Evolutionary conservation across 106 monocot species (phyloP).

Genomic region (Dendrobium huoshanense): DNA sequence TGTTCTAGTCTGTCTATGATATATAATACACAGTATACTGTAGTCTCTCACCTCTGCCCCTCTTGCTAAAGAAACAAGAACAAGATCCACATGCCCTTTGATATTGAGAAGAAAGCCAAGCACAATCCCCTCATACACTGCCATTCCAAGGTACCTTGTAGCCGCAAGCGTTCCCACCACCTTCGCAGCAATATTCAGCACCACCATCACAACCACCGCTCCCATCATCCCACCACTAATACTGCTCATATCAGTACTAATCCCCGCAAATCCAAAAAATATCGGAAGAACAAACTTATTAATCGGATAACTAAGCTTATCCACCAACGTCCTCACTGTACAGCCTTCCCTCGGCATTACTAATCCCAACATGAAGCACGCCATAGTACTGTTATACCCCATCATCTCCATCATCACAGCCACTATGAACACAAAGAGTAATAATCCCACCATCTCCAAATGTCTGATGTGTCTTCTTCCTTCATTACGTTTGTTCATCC

Average conservation of each 20-base stretch:
- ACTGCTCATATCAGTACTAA: conserved; percentile 13
- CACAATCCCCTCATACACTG: conserved; percentile 25
- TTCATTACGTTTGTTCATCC: conserved; percentile 18
- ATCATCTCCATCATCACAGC: conserved; percentile 25
- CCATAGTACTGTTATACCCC: conserved; percentile 34
- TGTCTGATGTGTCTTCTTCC: conserved; percentile 9
- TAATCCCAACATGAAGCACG: conserved; percentile 49
- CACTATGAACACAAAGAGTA: conserved; percentile 18
- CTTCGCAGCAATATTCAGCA: conserved; percentile 29
- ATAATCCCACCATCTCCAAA: conserved; percentile 8
- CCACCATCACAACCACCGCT: conserved; percentile 8
- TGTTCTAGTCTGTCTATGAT: too few relatives aligned
- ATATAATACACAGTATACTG: too few relatives aligned
- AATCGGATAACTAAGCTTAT: conserved; percentile 32
- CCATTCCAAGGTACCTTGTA: conserved; percentile 22
- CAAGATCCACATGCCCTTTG: conserved; percentile 60
- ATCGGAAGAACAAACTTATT: conserved; percentile 48
- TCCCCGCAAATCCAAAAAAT: conserved; percentile 40
- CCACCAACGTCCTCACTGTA: conserved; percentile 38
- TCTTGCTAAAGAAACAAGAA: conserved; percentile 28
- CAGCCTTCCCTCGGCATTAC: conserved; percentile 47
- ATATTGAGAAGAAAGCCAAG: conserved; percentile 61
- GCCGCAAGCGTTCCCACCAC: conserved; percentile 46
- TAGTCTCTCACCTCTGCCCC: conserved; percentile 1
- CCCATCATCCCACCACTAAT: neutral